Percentiles rank a stretch among this genome's conserved stretches.
These are phyloP conservation scores for Chaetoceros tenuissimus DNA, from an alignment of 108 stramenopile species.

Conservation along the genomic window DNA sequence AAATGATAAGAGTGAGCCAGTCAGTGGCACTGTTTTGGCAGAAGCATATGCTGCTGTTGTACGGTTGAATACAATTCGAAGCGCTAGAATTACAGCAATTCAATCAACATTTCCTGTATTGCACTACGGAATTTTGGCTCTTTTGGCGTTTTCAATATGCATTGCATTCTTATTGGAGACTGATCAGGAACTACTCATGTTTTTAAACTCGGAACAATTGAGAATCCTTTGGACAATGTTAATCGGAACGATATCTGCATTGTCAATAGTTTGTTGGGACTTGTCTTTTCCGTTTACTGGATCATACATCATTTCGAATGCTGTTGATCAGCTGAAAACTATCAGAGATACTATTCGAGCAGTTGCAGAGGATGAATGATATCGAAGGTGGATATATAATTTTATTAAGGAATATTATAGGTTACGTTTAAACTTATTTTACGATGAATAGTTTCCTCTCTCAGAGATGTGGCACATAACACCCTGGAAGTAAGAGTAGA, in stretches of 20 bases:
- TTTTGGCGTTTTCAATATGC: slow-evolving; percentile 33
- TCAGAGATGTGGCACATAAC: no score
- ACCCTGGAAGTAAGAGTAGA: no score
- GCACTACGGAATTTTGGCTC: slow-evolving; percentile 41
- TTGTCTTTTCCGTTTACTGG: slow-evolving; percentile 28
- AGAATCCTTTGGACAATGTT: slow-evolving; percentile 50
- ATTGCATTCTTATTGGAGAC: slow-evolving; percentile 46
- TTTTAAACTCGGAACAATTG: slow-evolving; percentile 57
- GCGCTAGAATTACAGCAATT: slow-evolving; percentile 38
- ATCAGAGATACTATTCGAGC: slow-evolving; percentile 40
- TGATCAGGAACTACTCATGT: slow-evolving; percentile 45
- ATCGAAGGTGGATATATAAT: neutral
- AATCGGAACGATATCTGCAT: slow-evolving; percentile 48
- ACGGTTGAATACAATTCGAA: slow-evolving; percentile 35
- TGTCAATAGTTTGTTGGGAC: slow-evolving; percentile 52
- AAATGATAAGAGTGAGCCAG: neutral
- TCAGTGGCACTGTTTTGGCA: slow-evolving; percentile 11
- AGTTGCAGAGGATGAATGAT: slow-evolving; percentile 5
- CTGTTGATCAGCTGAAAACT: slow-evolving; percentile 58
- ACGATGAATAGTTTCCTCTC: no score
- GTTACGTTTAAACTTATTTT: neutral
- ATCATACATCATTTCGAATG: slow-evolving; percentile 15
- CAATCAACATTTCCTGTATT: slow-evolving; percentile 39
- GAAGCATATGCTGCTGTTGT: slow-evolving; percentile 36
- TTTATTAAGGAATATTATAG: neutral